Conservation (phyloP, 768 basidiomycete genomes). For the Lanmaoa pseudosensibilis region DNA sequence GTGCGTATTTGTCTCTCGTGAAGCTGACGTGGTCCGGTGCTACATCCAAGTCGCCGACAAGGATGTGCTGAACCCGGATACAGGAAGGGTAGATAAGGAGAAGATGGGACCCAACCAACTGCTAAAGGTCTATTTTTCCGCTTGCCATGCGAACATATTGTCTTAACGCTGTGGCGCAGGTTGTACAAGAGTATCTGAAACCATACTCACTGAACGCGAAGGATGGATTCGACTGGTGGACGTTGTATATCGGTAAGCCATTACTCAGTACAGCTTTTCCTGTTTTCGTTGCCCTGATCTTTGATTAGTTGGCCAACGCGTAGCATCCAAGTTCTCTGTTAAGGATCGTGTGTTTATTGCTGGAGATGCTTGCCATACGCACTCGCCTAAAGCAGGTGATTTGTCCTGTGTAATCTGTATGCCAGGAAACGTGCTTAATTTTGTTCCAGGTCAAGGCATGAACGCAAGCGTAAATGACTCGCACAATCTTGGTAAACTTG, state of each 20-base stretch:
- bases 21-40: conserved; percentile 45
- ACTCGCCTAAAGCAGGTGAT: conserved; percentile 43
- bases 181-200: conserved; percentile 39
- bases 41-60: conserved; percentile 52
- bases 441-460: conserved; percentile 49
- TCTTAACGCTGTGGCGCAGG: conserved; percentile 20
- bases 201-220: conserved; percentile 40
- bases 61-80: conserved; percentile 36
- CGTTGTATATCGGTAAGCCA: conserved; percentile 47
- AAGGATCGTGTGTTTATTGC: conserved; percentile 55
- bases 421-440: conserved; percentile 9
- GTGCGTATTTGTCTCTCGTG: conserved; percentile 54
- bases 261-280: not conserved
- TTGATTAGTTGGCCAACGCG: conserved; percentile 51
- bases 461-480: conserved; percentile 54
- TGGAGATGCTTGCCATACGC: conserved; percentile 53
- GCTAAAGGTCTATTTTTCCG: conserved; percentile 31
- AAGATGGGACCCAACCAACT: conserved; percentile 40
- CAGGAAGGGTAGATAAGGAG: conserved; percentile 43
- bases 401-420: not conserved
- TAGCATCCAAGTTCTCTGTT: conserved; percentile 49
- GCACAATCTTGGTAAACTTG: conserved; percentile 46
- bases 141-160: not conserved
- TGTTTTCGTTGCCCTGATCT: not conserved
- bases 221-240: conserved; percentile 47